Conservation (phyloP, 495 filamentous ascomycete genomes). For the Aspergillus leporis region DNA sequence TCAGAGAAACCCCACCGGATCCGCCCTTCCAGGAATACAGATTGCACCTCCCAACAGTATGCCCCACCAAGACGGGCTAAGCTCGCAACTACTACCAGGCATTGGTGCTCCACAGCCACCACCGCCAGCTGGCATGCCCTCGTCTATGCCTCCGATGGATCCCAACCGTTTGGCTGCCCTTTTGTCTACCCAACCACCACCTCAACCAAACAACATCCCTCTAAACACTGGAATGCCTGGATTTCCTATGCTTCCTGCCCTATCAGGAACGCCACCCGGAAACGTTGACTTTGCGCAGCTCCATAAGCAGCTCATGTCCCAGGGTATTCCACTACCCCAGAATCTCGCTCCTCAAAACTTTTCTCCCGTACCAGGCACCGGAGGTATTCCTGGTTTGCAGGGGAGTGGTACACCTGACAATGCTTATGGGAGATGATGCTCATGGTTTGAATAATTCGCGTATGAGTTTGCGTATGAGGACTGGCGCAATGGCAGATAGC, state of each 20-base stretch:
- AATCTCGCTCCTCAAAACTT: constrained; percentile 48
- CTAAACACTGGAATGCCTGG: constrained; percentile 33
- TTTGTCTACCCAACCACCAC: constrained; percentile 44
- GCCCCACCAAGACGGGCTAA: constrained; percentile 34
- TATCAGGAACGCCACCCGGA: constrained; percentile 49
- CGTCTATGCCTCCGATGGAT: constrained; percentile 55
- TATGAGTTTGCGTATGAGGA: constrained; percentile 20
- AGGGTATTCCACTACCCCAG: constrained; percentile 40
- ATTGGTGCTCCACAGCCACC: constrained; percentile 51
- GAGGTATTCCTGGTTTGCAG: constrained; percentile 50
- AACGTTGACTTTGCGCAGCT: constrained; percentile 71
- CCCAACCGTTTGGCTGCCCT: constrained; percentile 49
- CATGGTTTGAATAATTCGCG: constrained; percentile 2
- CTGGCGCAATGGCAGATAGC: constrained; percentile 29
- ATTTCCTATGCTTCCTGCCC: constrained; percentile 48
- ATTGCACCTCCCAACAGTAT: constrained; percentile 36
- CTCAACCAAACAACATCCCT: constrained; percentile 30
- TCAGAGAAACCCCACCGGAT: constrained; percentile 67
- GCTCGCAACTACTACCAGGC: constrained; percentile 44
- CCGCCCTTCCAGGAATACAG: constrained; percentile 55
- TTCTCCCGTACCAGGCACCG: constrained; percentile 40
- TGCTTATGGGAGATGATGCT: constrained; percentile 36
- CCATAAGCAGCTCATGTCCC: constrained; percentile 48
- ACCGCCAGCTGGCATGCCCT: constrained; percentile 49
- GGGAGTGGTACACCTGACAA: constrained; percentile 33